Percentiles rank a stretch among this genome's conserved stretches.
phyloP scores from a whole-genome alignment of 169 alveolate species.

The Blepharisma undulans region DNA sequence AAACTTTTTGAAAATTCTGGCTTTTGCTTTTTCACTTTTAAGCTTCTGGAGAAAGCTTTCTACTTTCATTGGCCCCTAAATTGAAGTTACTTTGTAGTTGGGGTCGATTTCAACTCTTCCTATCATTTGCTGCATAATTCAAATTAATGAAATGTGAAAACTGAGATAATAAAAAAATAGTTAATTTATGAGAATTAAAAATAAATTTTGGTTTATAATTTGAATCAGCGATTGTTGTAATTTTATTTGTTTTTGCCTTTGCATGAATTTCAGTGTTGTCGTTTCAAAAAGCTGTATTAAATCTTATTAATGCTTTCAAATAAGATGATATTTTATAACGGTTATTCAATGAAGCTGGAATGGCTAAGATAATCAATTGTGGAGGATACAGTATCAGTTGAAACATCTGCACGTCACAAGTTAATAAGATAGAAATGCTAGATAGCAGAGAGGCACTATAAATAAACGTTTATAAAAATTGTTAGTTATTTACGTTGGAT shows the following conservation, averaged over 20 bases:
- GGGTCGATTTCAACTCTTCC: not conserved
- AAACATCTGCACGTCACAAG: too few relatives aligned
- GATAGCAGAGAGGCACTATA: too few relatives aligned
- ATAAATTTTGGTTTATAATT: not conserved
- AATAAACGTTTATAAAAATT: too few relatives aligned
- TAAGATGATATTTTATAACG: too few relatives aligned
- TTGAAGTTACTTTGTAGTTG: not conserved
- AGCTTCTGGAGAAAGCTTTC: conserved; percentile 20
- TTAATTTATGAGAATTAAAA: too few relatives aligned
- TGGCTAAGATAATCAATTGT: too few relatives aligned
- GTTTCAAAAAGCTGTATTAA: not conserved
- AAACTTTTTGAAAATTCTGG: conserved; percentile 21
- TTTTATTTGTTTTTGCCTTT: too few relatives aligned
- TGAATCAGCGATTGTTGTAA: not conserved
- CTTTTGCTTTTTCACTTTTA: not conserved
- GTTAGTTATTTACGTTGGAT: too few relatives aligned
- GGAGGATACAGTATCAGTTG: too few relatives aligned
- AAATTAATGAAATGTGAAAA: not conserved
- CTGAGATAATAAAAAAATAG: not conserved
- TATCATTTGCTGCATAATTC: not conserved
- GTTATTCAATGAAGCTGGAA: too few relatives aligned
- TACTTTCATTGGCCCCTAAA: not conserved
- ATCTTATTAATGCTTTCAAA: not conserved
- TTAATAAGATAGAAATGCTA: too few relatives aligned
- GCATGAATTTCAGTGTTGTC: not conserved